phyloP scores from a whole-genome alignment of 2,329 filamentous ascomycete species.

The Exserohilum turcica region DNA sequence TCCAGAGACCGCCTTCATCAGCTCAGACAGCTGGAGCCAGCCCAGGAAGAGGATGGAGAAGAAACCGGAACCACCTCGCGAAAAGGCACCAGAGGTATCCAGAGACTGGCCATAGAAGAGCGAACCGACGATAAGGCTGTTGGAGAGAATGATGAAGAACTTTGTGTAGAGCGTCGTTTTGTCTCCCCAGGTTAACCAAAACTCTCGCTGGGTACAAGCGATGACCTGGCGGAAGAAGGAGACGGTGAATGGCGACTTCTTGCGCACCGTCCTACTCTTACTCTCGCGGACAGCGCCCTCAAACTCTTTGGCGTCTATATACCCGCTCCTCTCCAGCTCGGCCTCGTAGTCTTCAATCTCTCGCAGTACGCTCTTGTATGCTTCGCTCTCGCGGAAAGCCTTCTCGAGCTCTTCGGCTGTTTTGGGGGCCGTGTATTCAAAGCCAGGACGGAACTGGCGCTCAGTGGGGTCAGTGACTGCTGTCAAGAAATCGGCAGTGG shows the following conservation, averaged over 20 bases:
- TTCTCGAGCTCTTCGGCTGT: slow-evolving; percentile 70
- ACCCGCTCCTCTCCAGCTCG: slow-evolving; percentile 61
- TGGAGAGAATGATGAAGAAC: slow-evolving; percentile 76
- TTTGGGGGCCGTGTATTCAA: slow-evolving; percentile 68
- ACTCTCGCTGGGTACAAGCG: slow-evolving; percentile 72
- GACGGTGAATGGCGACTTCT: slow-evolving; percentile 77
- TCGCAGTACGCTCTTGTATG: slow-evolving; percentile 64
- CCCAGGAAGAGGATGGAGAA: slow-evolving; percentile 69
- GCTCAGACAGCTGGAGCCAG: slow-evolving; percentile 76
- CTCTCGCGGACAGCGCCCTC: slow-evolving; percentile 67
- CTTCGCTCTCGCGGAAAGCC: slow-evolving; percentile 67
- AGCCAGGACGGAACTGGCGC: slow-evolving; percentile 64
- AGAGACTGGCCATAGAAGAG: slow-evolving; percentile 73
- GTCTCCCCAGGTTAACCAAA: slow-evolving; percentile 79
- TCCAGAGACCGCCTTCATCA: slow-evolving; percentile 76
- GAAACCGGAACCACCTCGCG: slow-evolving; percentile 67
- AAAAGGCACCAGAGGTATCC: slow-evolving; percentile 66
- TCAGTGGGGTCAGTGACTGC: slow-evolving; percentile 75
- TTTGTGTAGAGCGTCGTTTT: slow-evolving; percentile 74
- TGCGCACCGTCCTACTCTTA: slow-evolving; percentile 68
- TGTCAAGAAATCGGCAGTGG: slow-evolving; percentile 79
- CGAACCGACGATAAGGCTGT: slow-evolving; percentile 75
- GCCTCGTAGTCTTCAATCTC: slow-evolving; percentile 68
- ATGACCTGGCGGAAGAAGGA: slow-evolving; percentile 73
- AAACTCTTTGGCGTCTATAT: slow-evolving; percentile 67